Evolutionary conservation across 305 asterid species (phyloP), one percentile per base, ranked within the genome.

Genomic region (Fraxinus greggii): DNA sequence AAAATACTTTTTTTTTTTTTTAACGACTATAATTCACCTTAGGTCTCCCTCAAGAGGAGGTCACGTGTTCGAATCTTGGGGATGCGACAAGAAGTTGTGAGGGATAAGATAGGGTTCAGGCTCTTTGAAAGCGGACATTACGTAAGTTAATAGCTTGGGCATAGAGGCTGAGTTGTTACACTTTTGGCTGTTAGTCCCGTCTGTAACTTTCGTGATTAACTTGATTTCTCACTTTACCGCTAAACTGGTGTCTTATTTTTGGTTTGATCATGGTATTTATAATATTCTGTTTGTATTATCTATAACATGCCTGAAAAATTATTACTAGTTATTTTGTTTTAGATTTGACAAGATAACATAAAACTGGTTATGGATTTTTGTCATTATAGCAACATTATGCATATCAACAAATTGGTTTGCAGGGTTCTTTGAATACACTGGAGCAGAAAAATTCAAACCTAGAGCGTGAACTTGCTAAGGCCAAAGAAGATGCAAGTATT

Each of bases 391-490:
- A 84, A 75, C 56, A 31, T 72, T 38, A 42, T 79, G 82, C 70
- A 83, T 83, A 73, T 70, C 77, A 75, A 40, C 74, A 19, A 77
- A 87, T 76, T 80, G 83, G 80, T 85, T 76, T 88, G 69, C 91
- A 96, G 99, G 86, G 85, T 73, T 91, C 97, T 82, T 79, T 96
- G 80, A 86, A 72, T 70, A 83, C 88, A 33, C 89, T 93, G 85
- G 93, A 87, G 84, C 90, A 87, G 84, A 96, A 87, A 90, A 96
- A 93, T 82, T 81, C 90, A 4, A 79, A 83, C 83, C 90, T 96
- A 78, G 94, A 90, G 93, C 82, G 56, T 75, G 97, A 96, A 82
- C 94, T 96, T 82, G 83, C 88, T 75, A 91, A 82, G 88, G 89
- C 89, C 83, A 94, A 88, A 88, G 92, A 93, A 86, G 98, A 91